Conservation (phyloP, 1,284 basidiomycete species). For the Cryptococcus sp. region DNA sequence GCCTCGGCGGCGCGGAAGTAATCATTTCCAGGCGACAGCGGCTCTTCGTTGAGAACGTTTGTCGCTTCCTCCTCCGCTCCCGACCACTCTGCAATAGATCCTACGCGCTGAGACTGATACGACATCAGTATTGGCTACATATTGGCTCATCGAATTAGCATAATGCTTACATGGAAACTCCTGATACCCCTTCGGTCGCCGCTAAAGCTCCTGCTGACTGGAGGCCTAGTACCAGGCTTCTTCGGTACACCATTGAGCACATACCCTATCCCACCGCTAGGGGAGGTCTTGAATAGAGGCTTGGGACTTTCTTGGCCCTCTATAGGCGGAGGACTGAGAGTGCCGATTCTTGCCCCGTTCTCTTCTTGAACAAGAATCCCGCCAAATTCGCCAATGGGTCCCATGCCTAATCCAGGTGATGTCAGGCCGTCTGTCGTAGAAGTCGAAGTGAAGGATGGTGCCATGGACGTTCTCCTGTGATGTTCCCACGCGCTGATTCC, state of each 20-base stretch:
- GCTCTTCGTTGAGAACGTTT: conserved; percentile 22
- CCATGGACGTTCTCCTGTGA: conserved; percentile 38
- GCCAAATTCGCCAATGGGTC: conserved; percentile 38
- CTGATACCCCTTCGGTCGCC: conserved; percentile 18
- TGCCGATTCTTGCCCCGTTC: conserved; percentile 7
- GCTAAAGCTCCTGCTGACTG: conserved; percentile 28
- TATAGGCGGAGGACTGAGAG: conserved; percentile 25
- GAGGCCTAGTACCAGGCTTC: conserved; percentile 19
- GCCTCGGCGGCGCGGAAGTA: conserved; percentile 35
- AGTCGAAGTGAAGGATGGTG: conserved; percentile 41
- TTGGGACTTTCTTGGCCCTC: conserved; percentile 33
- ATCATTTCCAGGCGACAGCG: conserved; percentile 34
- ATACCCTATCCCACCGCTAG: conserved; percentile 43
- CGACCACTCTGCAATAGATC: conserved; percentile 42
- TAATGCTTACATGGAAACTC: conserved; percentile 31
- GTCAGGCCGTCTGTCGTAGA: conserved; percentile 32
- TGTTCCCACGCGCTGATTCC: conserved; percentile 38
- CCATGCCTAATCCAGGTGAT: conserved; percentile 39
- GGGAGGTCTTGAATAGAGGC: conserved; percentile 32
- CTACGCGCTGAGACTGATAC: conserved; percentile 34
- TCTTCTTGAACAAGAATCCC: conserved; percentile 22
- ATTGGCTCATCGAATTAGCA: not conserved
- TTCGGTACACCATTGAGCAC: conserved; percentile 48
- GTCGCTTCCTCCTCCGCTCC: conserved; percentile 17
- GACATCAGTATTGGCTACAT: not conserved